Evolutionary conservation across 2,329 filamentous ascomycete genomes (phyloP), one percentile per base, ranked within the genome.

Genomic region (Fusarium nematophilum): DNA sequence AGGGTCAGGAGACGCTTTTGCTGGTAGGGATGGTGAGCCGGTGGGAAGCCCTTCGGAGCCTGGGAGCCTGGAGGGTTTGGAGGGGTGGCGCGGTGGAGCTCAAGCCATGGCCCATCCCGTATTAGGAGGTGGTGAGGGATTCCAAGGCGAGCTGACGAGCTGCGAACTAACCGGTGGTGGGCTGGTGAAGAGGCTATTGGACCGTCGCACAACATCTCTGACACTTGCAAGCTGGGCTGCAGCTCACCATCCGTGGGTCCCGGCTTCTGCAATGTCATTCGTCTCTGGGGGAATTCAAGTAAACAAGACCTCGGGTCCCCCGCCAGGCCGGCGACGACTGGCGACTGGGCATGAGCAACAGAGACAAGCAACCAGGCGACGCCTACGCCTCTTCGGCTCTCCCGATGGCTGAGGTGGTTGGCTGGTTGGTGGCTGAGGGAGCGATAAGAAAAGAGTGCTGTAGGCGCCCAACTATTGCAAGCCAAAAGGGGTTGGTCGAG

Each of bases 21-120:
- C 48, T 37, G 48, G 59, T 42, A 57, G 49, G 51, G 65, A 58
- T 57, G 33, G 38, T 33, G 38, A 56, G 54, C 36, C 48, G 53
- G 15, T 53, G n/a, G 42, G 40, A 40, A 56, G 52, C 52, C 30
- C 53, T 47, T 26, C 46, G 23, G 49, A 40, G 36, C 44, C 31
- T 47, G n/a, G n/a, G n/a, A n/a, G n/a, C n/a, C n/a, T n/a, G n/a
- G n/a, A n/a, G n/a, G n/a, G n/a, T 45, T 46, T 59, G 57, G 62
- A 55, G 53, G 59, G 66, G 63, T 67, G 66, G 59, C 55, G 66
- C 55, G 50, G 66, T 69, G 66, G 66, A 68, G 65, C 55, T 47
- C 34, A 54, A 64, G 33, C 44, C 39, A 38, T 61, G 45, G 54
- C 40, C 67, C 57, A 68, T 65, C 53, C 67, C 66, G 46, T 60